Evolutionary conservation across 139 green algal genomes (phyloP).

Genomic region (Trebouxia sp.): DNA sequence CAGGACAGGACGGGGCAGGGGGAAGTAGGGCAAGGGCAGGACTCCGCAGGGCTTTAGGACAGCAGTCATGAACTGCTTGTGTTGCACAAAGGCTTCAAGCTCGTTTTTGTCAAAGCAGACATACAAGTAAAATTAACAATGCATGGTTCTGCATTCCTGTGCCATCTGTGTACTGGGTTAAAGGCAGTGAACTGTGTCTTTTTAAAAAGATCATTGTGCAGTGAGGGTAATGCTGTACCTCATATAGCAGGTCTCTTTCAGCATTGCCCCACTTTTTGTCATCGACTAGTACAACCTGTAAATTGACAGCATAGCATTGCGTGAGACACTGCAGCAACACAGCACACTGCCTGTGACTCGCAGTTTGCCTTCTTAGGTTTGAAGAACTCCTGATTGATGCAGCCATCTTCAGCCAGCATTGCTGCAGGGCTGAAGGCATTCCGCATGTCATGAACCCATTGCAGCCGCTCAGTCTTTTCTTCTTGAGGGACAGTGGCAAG

Average conservation of each 20-base stretch:
- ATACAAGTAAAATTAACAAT: no score
- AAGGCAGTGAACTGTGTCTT: no score
- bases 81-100: no score
- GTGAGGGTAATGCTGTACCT: constrained; percentile 42
- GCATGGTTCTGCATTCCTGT: no score
- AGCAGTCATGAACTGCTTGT: no score
- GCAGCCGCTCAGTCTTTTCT: constrained; percentile 33
- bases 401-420: constrained; percentile 66
- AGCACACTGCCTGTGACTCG: no score
- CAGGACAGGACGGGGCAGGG: no score
- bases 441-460: constrained; percentile 64
- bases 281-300: constrained; percentile 50
- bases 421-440: constrained; percentile 59
- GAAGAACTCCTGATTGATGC: constrained; percentile 83
- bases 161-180: no score
- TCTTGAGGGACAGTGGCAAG: constrained; percentile 8
- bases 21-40: no score
- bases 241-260: constrained; percentile 62
- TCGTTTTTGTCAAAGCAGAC: no score
- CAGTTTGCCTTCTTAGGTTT: constrained; percentile 72
- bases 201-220: not conserved
- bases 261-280: constrained; percentile 64
- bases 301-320: constrained; percentile 24
- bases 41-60: no score
- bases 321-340: no score